Evolutionary conservation across 768 basidiomycete genomes (phyloP), one percentile per base, ranked within the genome.

Genomic region (Leccinum disarticulatum): DNA sequence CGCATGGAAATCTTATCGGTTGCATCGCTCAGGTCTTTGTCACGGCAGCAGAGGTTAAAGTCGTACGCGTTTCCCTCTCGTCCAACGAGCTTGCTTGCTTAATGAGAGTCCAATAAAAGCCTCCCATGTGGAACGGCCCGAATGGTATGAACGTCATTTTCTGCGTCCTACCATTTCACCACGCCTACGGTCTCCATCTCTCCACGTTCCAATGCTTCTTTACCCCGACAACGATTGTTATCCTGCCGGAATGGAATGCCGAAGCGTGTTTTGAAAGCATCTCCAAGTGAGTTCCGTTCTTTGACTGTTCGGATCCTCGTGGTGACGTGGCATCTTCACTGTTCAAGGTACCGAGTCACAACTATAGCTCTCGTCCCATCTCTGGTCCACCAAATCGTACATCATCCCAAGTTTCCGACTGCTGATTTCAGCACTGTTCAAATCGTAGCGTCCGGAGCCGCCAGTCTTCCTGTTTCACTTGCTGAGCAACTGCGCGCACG

Each of bases 151-250:
- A 84, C 3, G 70, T 85, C 8, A 62, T 63, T 0, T 77, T 91
- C 50, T 85, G 78, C 0, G 84, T 86, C 60, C 72, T 92, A 1
- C 90, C 90, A 0, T 75, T 91, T 38, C 83, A 89, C 63, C 90
- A 92, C 62, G 73, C 79, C 1, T 89, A 83, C 63, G 90, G 80
- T 35, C 74, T 89, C 15, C 81, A 87, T 56, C 53, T 73, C 1
- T 78, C 80, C 60, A 70, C 75, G 10, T 80, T 90, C 68, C 80
- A 82, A 19, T 62, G 76, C 0, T 79, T 84, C 52, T 63, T 83
- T n/a, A 14, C 64, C 1, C 85, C 81, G 0, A 58, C 61, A 9
- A 87, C 87, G 0, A 54, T 79, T 2, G 70, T 90, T 10, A 69
- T 90, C 46, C 68, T 90, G 17, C 77, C 82, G 0, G 78, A 76